Base-by-base conservation (phyloP, 345 rosid genomes). In the Excoecaria agallocha region DNA sequence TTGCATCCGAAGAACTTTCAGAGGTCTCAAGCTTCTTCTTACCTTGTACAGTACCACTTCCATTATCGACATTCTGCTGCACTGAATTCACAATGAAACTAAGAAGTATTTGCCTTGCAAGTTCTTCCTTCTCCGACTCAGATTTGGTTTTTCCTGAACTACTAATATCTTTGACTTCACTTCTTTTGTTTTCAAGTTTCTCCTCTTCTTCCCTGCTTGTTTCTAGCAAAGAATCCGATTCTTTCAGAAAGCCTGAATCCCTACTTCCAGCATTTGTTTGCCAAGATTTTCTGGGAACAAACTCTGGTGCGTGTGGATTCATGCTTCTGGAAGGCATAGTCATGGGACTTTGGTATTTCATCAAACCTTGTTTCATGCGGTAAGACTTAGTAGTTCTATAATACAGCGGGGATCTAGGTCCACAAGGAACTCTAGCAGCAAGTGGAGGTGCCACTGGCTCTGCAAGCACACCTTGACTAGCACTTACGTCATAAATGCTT, bases 61-160 rank as follows among this genome's bases (percentile, higher is more conserved):
- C 54, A 41, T 83, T 58, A 58, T 78, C 88, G 25, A 66, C 76
- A 71, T 86, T 87, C 56, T 85, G 71, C 78, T 83, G 84, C 17
- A 83, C 88, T 45, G 98, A 90, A 65, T 85, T 87, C 66, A 87
- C 92, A 56, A 87, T 86, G 79, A 92, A 86, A 80, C 93, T 85
- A 69, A 87, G 91, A 68, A 90, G 82, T 69, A 90, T 85, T 86
- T 90, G 91, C 81, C 89, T 87, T 11, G 91, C 93, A 24, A 89
- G 83, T 79, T 89, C 95, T 38, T 81, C 73, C 79, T 89, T 89
- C 72, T 88, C 86, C 5, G 86, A 69, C 77, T 81, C 80, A 0
- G 85, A 59, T 48, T 72, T 69, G 52, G 61, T 58, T 79, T 70
- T 80, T 78, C 82, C 81, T 67, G 77, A 35, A 68, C 62, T 71